Percentiles rank a stretch among this genome's conserved stretches.
Conservation (phyloP, 1,284 basidiomycete genomes). For the Mrakiaceae sp. region DNA sequence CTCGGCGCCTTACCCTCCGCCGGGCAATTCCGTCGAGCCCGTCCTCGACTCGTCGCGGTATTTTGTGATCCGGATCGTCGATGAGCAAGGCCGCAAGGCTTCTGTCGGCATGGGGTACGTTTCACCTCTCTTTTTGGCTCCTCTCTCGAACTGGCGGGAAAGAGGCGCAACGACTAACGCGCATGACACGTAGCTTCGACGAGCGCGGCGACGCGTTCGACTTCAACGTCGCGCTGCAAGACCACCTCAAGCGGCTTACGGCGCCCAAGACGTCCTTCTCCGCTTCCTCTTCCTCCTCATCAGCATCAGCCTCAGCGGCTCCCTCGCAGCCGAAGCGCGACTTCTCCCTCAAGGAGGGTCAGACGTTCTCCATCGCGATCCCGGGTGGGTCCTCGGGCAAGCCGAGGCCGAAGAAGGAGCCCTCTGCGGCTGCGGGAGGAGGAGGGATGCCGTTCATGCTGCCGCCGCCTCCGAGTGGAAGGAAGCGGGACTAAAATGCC, state of each 20-base stretch:
- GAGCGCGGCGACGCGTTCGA: slow-evolving; percentile 66
- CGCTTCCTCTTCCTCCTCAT: slow-evolving; percentile 29
- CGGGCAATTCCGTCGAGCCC: slow-evolving; percentile 76
- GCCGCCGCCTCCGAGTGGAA: slow-evolving; percentile 19
- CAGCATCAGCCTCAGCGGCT: slow-evolving; percentile 39
- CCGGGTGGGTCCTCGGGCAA: slow-evolving; percentile 43
- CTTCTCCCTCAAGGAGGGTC: slow-evolving; percentile 89
- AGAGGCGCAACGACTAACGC: not conserved
- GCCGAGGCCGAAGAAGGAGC: slow-evolving; percentile 2
- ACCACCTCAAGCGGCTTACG: slow-evolving; percentile 68
- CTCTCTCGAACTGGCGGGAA: not conserved
- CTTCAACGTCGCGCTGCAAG: slow-evolving; percentile 71
- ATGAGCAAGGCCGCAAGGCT: slow-evolving; percentile 67
- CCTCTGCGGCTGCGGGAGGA: not conserved
- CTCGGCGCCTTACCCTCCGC: slow-evolving; percentile 71
- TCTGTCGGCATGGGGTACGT: slow-evolving; percentile 74
- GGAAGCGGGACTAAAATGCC: slow-evolving; percentile 3
- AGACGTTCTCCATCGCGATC: slow-evolving; percentile 85
- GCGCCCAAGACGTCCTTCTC: slow-evolving; percentile 13
- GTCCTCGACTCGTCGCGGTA: slow-evolving; percentile 94
- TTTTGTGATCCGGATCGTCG: slow-evolving; percentile 83
- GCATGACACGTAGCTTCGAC: slow-evolving; percentile 42
- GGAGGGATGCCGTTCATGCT: slow-evolving; percentile 17
- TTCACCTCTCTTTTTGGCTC: not conserved
- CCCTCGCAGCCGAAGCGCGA: slow-evolving; percentile 64